These are phyloP conservation scores for Hypomyces perniciosus DNA, from an alignment of 2,329 filamentous ascomycete genomes.

Conservation along the genomic window DNA sequence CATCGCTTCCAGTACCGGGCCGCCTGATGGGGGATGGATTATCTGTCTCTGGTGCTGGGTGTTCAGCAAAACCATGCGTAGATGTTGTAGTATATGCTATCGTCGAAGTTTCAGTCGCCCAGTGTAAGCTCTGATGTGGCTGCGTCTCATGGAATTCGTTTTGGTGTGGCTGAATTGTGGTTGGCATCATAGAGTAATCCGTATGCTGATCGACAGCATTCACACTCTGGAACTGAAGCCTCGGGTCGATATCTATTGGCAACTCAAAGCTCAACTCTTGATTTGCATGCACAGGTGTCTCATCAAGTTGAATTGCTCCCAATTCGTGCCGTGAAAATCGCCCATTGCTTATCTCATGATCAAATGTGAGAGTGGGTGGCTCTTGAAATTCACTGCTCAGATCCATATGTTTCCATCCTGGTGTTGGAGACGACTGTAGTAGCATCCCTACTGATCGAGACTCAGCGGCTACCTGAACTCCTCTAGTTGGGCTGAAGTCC, in stretches of 20 bases:
- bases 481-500: constrained; percentile 23
- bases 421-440: constrained; percentile 13
- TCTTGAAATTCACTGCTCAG: neutral
- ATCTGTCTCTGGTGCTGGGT: neutral
- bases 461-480: constrained; percentile 25
- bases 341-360: constrained; percentile 16
- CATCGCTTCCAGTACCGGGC: neutral
- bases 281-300: neutral
- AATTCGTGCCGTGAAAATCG: constrained; percentile 4
- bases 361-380: constrained; percentile 17
- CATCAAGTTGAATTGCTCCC: neutral
- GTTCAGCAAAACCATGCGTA: neutral
- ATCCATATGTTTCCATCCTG: constrained; percentile 3
- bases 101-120: constrained; percentile 1
- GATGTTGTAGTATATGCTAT: constrained; percentile 1
- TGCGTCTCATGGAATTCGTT: neutral
- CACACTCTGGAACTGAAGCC: constrained; percentile 10
- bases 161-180: neutral
- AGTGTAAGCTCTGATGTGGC: neutral
- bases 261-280: constrained; percentile 4
- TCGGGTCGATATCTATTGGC: constrained; percentile 13
- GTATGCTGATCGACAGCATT: neutral
- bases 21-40: constrained; percentile 4
- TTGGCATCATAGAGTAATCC: neutral
- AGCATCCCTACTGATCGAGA: constrained; percentile 12